phyloP scores from a whole-genome alignment of 2,329 filamentous ascomycete genomes.

The Diaporthe aspalathi region DNA sequence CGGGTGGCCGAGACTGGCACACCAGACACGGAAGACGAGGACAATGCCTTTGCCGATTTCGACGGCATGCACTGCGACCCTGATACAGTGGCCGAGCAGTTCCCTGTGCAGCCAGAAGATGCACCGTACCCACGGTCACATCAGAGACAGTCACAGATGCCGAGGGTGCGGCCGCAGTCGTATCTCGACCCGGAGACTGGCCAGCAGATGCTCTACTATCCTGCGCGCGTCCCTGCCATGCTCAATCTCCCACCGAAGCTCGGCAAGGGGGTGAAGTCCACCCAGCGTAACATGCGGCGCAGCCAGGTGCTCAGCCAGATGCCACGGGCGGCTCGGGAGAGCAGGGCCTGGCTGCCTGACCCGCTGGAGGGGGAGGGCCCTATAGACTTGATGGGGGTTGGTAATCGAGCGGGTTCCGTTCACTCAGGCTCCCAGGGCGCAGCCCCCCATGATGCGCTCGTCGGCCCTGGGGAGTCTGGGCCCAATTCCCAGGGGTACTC shows the following conservation, averaged over 20 bases:
- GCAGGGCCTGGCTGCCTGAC: conserved; percentile 61
- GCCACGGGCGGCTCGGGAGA: conserved; percentile 52
- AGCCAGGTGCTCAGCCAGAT: conserved; percentile 78
- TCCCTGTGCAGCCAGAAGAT: conserved; percentile 39
- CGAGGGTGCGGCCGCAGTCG: conserved; percentile 60
- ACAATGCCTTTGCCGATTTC: conserved; percentile 80
- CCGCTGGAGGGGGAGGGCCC: conserved; percentile 53
- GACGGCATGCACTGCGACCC: conserved; percentile 82
- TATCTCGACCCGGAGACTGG: conserved; percentile 74
- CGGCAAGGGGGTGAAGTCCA: conserved; percentile 76
- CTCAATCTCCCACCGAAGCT: conserved; percentile 91
- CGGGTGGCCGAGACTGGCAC: conserved; percentile 66
- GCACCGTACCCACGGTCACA: conserved; percentile 40
- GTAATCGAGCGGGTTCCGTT: conserved; percentile 5
- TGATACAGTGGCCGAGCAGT: conserved; percentile 49
- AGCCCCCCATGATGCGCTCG: conserved; percentile 37
- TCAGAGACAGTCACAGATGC: conserved; percentile 40
- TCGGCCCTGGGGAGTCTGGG: conserved; percentile 16
- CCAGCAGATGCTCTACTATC: conserved; percentile 92
- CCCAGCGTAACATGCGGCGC: conserved; percentile 72
- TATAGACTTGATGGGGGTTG: conserved; percentile 37
- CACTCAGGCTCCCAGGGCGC: conserved; percentile 25
- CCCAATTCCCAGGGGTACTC: conserved; percentile 40
- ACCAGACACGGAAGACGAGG: conserved; percentile 72
- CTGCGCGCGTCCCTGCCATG: conserved; percentile 92